Conservation (phyloP, 441 rosid species). For the Melianthus villosus region DNA sequence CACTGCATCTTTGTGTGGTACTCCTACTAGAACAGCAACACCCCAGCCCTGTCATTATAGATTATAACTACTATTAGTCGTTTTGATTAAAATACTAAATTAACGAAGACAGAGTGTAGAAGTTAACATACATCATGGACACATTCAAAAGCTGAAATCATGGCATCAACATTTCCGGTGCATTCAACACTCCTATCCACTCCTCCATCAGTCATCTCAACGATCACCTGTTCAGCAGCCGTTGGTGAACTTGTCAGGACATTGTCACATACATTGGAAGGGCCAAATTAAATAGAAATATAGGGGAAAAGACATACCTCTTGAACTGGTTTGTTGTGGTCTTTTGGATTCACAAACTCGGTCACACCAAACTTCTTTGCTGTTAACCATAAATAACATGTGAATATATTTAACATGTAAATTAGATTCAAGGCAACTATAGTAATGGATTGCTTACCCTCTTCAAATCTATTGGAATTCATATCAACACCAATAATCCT, state of each 20-base stretch:
- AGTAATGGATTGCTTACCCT: constrained; percentile 20
- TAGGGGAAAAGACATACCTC: constrained; percentile 17
- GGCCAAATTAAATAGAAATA: not conserved
- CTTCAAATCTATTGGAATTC: constrained; percentile 36
- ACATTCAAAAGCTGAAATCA: constrained; percentile 27
- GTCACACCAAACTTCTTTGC: constrained; percentile 70
- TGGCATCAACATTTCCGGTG: constrained; percentile 27
- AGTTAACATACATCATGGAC: constrained; percentile 17
- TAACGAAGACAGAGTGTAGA: not conserved
- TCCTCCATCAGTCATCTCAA: constrained; percentile 30
- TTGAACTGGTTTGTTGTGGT: constrained; percentile 66
- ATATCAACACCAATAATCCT: constrained; percentile 77
- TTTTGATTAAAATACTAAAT: not conserved
- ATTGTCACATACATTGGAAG: not conserved
- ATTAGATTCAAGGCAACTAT: not conserved
- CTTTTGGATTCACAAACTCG: constrained; percentile 71
- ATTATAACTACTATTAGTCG: not conserved
- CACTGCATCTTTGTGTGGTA: constrained; percentile 57
- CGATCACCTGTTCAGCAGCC: constrained; percentile 14
- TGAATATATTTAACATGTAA: not conserved
- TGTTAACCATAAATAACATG: constrained; percentile 12
- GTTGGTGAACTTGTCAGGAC: not conserved
- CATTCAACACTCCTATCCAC: constrained; percentile 39
- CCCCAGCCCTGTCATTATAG: constrained; percentile 60
- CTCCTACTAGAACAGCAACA: constrained; percentile 83